phyloP scores from a whole-genome alignment of 495 filamentous ascomycete species.

The Penicillium argentinense region DNA sequence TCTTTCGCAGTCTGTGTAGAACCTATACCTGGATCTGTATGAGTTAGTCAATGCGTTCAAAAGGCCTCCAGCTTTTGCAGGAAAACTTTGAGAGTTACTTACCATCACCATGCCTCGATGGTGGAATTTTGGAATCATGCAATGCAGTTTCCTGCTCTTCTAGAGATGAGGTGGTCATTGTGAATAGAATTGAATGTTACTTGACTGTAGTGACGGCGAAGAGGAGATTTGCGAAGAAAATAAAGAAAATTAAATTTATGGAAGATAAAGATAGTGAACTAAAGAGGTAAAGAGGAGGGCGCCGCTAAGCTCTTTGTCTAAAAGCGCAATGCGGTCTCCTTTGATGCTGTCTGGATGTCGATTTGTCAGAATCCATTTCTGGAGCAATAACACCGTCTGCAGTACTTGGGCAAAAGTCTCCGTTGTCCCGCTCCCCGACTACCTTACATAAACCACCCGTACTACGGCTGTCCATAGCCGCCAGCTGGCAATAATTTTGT shows the following conservation, averaged over 20 bases:
- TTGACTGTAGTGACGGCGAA: neutral
- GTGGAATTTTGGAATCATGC: neutral
- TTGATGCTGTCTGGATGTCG: neutral
- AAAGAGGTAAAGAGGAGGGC: too few species aligned
- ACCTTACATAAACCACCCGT: neutral
- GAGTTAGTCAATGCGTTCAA: neutral
- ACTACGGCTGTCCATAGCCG: too few species aligned
- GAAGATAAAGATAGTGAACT: too few species aligned
- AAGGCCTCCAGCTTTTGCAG: neutral
- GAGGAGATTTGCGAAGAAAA: neutral
- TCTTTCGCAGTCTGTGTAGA: constrained; percentile 2
- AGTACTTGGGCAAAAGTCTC: constrained; percentile 1
- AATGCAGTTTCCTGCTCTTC: neutral
- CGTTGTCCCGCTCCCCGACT: constrained; percentile 7
- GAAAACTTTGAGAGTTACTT: neutral
- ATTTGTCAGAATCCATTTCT: neutral
- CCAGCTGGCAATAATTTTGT: too few species aligned
- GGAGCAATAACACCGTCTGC: neutral
- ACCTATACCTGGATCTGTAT: constrained; percentile 1
- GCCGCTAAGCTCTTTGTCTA: neutral
- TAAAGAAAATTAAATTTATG: neutral
- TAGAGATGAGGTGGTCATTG: neutral
- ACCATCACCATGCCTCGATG: neutral
- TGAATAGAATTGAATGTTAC: neutral
- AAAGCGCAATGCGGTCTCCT: neutral